phyloP scores from a whole-genome alignment of 2,329 filamentous ascomycete genomes.

The Hymenoscyphus fraxineus region DNA sequence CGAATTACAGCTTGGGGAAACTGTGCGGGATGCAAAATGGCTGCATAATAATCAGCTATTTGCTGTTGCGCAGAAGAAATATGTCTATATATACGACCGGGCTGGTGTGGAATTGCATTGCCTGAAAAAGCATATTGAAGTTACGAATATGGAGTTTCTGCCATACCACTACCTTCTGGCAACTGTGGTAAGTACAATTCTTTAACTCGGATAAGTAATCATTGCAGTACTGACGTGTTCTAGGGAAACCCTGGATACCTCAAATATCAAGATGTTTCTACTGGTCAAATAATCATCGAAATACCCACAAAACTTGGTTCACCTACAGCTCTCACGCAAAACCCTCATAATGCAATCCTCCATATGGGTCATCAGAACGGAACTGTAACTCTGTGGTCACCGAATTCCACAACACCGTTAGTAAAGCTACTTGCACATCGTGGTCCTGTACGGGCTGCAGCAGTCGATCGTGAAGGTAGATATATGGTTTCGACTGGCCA shows the following conservation, averaged over 20 bases:
- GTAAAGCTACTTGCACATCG: constrained; percentile 89
- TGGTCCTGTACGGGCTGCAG: constrained; percentile 81
- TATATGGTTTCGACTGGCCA: constrained; percentile 96
- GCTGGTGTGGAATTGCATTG: constrained; percentile 90
- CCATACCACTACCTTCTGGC: constrained; percentile 94
- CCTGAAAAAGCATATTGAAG: constrained; percentile 84
- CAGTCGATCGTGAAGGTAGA: constrained; percentile 81
- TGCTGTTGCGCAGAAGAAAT: constrained; percentile 92
- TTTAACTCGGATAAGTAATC: not conserved
- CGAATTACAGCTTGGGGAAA: constrained; percentile 88
- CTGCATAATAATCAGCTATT: constrained; percentile 94
- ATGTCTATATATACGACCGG: constrained; percentile 93
- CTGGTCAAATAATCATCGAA: constrained; percentile 82
- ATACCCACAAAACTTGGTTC: constrained; percentile 80
- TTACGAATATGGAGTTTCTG: constrained; percentile 89
- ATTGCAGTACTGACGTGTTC: constrained; percentile 19
- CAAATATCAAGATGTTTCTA: constrained; percentile 94
- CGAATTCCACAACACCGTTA: constrained; percentile 78
- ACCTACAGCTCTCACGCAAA: constrained; percentile 79
- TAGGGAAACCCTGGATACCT: constrained; percentile 76
- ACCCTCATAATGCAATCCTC: constrained; percentile 86
- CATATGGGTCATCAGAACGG: constrained; percentile 95
- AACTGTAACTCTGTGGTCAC: constrained; percentile 91
- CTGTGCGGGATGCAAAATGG: constrained; percentile 84
- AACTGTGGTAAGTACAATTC: constrained; percentile 61